Base-by-base conservation (phyloP, 1,139 yeast genomes). In the Candida sp. region DNA sequence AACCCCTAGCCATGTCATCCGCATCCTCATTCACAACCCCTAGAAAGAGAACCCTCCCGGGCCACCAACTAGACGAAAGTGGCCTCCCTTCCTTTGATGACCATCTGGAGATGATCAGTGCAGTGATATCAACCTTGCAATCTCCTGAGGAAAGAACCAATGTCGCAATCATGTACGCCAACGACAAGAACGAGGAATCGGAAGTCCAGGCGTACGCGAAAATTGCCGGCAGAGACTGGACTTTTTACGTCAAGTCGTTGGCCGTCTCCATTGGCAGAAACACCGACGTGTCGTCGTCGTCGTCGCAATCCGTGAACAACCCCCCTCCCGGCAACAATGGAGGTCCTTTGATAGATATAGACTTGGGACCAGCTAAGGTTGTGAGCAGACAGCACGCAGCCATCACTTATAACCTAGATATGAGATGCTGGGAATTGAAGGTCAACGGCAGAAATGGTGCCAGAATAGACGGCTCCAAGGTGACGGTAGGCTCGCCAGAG, bases 141-240 rank as follows among this genome's bases (percentile, higher is more conserved):
- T 65, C 70, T 2, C 86, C 86, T 6, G 79, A 74, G 44, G 81
- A 80, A 33, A 72, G 69, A 28, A 82, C 86, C 8, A 76, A 78
- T 57, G 86, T 83, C 17, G 65, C 80, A n/a, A 62, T 62, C 38
- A 63, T 62, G 34, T 83, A 72, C 58, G 80, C 82, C 58, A 94
- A 94, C 68, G 91, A 87, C 46, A 82, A 83, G 57, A 88, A 89
- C 60, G 75, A 83, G 52, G 93, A 90, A 54, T 82, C 90, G 34
- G 97, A 91, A 65, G 94, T 94, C 22, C 97, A 92, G 70, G 98
- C 98, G 0, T 94, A 93, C 66, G 98, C 98, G 41, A 93, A 93
- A 67, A 87, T 93, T 47, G 93, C 98, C 0, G 98, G 98, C n/a
- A 77, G 80, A 41, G 85, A 84, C 61, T 94, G 99, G 98, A 93